These are phyloP conservation scores for Combretum micranthum DNA, from an alignment of 345 rosid species.

Conservation along the genomic window DNA sequence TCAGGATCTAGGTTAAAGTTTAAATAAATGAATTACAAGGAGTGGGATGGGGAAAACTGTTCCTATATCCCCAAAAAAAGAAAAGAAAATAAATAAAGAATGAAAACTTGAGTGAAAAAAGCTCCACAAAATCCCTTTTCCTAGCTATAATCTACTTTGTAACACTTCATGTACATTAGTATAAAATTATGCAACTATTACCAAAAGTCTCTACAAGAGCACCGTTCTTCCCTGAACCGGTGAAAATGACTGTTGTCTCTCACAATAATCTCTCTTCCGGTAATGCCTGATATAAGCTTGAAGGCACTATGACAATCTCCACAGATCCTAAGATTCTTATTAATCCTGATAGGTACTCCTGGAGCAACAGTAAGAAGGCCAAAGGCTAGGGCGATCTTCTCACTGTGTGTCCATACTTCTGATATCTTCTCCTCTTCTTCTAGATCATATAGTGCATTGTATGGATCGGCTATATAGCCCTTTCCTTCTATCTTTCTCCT, in stretches of 20 bases:
- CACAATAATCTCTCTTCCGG: conserved; percentile 55
- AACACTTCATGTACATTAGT: too few species aligned
- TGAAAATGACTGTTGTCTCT: conserved; percentile 81
- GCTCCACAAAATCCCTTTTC: too few species aligned
- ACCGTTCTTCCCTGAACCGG: conserved; percentile 40
- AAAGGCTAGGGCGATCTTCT: conserved; percentile 83
- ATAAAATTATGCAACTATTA: conserved; percentile 10
- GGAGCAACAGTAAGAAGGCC: conserved; percentile 53
- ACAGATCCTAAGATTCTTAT: conserved; percentile 79
- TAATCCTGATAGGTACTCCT: conserved; percentile 67
- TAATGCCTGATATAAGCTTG: conserved; percentile 54
- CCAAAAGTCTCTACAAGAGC: conserved; percentile 79
- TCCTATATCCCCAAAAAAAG: too few species aligned
- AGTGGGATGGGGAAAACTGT: too few species aligned
- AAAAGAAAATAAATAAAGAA: too few species aligned
- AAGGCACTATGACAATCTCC: conserved; percentile 81
- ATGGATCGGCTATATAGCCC: conserved; percentile 56
- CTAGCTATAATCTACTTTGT: too few species aligned
- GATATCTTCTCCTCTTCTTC: conserved; percentile 82
- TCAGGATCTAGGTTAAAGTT: too few species aligned
- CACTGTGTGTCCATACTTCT: conserved; percentile 72
- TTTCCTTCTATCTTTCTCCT: conserved; percentile 52
- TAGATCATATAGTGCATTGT: conserved; percentile 57
- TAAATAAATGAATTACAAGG: too few species aligned
- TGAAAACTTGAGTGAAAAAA: too few species aligned